phyloP scores from a whole-genome alignment of 768 basidiomycete genomes.

The Tricholoma furcatifolium region DNA sequence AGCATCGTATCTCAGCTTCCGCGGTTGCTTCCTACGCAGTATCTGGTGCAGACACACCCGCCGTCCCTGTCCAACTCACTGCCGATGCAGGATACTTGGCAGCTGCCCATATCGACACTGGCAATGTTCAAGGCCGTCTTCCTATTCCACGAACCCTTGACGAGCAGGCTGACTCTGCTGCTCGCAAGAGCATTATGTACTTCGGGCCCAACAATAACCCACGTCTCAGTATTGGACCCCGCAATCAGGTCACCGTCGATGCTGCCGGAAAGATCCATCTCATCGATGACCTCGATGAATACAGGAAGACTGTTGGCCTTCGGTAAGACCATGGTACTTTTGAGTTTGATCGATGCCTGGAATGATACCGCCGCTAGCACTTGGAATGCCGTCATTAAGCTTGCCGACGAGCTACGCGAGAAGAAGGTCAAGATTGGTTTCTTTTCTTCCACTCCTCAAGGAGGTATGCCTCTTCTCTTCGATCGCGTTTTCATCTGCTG shows the following conservation, averaged over 20 bases:
- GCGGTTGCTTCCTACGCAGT: constrained; percentile 76
- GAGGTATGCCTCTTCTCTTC: constrained; percentile 49
- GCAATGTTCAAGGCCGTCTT: constrained; percentile 49
- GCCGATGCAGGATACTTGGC: constrained; percentile 49
- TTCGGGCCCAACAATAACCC: constrained; percentile 84
- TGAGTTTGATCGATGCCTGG: constrained; percentile 5
- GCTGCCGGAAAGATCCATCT: constrained; percentile 85
- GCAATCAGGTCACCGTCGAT: constrained; percentile 88
- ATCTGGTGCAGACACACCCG: constrained; percentile 77
- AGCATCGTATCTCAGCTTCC: constrained; percentile 80
- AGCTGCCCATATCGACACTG: constrained; percentile 37
- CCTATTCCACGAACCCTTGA: constrained; percentile 77
- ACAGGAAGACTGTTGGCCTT: constrained; percentile 65
- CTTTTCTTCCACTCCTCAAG: constrained; percentile 95
- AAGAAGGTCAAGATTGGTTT: constrained; percentile 90
- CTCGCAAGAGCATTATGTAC: constrained; percentile 81
- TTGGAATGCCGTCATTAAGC: constrained; percentile 80
- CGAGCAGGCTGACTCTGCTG: constrained; percentile 85
- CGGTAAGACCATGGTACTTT: constrained; percentile 34
- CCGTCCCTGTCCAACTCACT: constrained; percentile 43
- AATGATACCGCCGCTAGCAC: constrained; percentile 38
- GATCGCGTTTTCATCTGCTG: constrained; percentile 1
- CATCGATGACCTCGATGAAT: constrained; percentile 79
- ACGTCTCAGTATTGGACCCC: constrained; percentile 75
- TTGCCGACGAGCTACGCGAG: constrained; percentile 81